Base-by-base conservation (phyloP, 495 filamentous ascomycete species). In the Penicillium ucsense region DNA sequence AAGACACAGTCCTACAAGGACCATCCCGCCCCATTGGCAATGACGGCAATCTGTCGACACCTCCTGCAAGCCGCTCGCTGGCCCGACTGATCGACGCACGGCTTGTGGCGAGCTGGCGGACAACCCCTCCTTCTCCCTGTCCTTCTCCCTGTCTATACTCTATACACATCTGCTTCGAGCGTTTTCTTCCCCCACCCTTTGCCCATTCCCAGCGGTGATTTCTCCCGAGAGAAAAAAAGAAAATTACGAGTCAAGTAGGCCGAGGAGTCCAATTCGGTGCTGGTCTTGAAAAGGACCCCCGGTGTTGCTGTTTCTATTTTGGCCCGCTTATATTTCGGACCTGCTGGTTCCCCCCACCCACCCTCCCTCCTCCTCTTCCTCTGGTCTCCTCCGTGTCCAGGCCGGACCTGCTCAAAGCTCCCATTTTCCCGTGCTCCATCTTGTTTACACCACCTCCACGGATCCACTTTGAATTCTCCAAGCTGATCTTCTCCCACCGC, bases 1-100 rank as follows among this genome's bases (percentile, higher is more conserved):
- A 8, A 3, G 35, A 34, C 43, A 36, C 36, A 39, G 39, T 38
- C 42, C 41, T 39, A 38, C 39, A 41, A 35, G 31, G 32, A 35
- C 42, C 42, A 32, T 32, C 34, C 40, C 53, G 11, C 43, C n/a
- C 40, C 40, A 27, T 38, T 53, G 50, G 55, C 53, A 56, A 66
- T 66, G 61, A 66, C 61, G 65, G 57, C 59, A 66, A 43, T 52
- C 57, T 66, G 59, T 63, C 59, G 56, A 55, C 60, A 61, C 20
- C 20, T 62, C 51, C 48, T 42, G 46, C 39, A 48, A 43, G 29
- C 32, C 43, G 44, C 44, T 47, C 35, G 38, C 51, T 46, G 43
- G 55, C 44, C 50, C 48, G 41, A 49, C 46, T 42, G 56, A 63
- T 67, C 63, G 54, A 56, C 61, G 32, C 28, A 7, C 20, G 9